phyloP scores from a whole-genome alignment of 345 rosid genomes.

The Psidium guajava region DNA sequence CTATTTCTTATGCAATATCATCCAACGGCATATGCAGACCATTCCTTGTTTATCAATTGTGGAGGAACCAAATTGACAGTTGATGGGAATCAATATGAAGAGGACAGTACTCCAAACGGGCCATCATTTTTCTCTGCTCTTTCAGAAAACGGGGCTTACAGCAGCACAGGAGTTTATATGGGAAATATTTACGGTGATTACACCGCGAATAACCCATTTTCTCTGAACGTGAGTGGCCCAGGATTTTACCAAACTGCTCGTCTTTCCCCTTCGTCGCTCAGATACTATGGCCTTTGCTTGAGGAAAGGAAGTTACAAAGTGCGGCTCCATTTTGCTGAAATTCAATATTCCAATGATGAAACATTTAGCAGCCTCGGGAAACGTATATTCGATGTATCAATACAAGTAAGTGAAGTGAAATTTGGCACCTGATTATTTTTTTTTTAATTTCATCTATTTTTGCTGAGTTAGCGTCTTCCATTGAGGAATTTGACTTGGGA shows the following conservation, averaged over 20 bases:
- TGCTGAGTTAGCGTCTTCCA: background rate
- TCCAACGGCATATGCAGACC: conserved; percentile 19
- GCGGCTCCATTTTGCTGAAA: conserved; percentile 80
- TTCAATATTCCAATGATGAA: conserved; percentile 44
- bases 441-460: background rate
- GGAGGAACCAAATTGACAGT: conserved; percentile 28
- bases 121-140: conserved; percentile 20
- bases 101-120: conserved; percentile 28
- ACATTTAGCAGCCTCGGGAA: conserved; percentile 52
- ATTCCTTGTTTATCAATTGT: conserved; percentile 68
- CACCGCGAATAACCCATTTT: conserved; percentile 14
- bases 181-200: background rate
- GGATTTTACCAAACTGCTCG: conserved; percentile 51
- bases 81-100: conserved; percentile 29
- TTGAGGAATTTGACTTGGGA: background rate
- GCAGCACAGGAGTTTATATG: conserved; percentile 55
- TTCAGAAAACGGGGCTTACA: conserved; percentile 58
- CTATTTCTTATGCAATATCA: background rate
- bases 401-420: conserved; percentile 36
- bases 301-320: conserved; percentile 43
- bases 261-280: conserved; percentile 62
- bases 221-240: conserved; percentile 18
- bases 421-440: background rate
- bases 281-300: conserved; percentile 77
- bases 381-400: conserved; percentile 62